phyloP scores from a whole-genome alignment of 2,329 filamentous ascomycete genomes.

The Ophiostoma pallidulum region DNA sequence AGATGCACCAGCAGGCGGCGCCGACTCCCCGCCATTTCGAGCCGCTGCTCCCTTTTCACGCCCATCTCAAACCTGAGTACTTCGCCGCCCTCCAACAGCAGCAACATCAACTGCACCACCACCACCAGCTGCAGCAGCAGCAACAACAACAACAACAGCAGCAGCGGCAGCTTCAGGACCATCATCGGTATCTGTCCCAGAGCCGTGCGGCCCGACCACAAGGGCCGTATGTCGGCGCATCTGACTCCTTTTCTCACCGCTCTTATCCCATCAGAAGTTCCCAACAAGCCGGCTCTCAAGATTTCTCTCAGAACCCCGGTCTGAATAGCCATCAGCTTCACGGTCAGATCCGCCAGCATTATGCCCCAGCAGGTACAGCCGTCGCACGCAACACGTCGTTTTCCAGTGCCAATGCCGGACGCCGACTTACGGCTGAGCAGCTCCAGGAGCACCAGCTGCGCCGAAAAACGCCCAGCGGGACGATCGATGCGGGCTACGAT shows the following conservation, averaged over 20 bases:
- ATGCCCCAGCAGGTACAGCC: background rate
- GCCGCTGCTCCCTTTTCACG: constrained; percentile 23
- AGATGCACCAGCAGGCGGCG: constrained; percentile 41
- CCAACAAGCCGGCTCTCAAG: constrained; percentile 21
- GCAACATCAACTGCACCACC: constrained; percentile 15
- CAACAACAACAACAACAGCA: constrained; percentile 10
- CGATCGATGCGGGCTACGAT: constrained; percentile 84
- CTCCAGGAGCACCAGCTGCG: constrained; percentile 66
- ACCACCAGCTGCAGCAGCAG: constrained; percentile 15
- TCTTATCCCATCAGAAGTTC: constrained; percentile 29
- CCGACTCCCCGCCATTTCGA: constrained; percentile 33
- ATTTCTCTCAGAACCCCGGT: constrained; percentile 18
- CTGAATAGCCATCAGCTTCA: constrained; percentile 18
- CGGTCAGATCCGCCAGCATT: constrained; percentile 7
- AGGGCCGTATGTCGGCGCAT: background rate
- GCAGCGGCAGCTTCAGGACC: constrained; percentile 8
- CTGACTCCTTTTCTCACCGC: constrained; percentile 21
- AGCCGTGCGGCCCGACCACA: constrained; percentile 8
- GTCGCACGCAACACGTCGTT: constrained; percentile 15
- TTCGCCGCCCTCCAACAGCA: constrained; percentile 18
- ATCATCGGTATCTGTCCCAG: constrained; percentile 12
- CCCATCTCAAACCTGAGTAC: constrained; percentile 23
- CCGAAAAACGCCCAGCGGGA: constrained; percentile 91
- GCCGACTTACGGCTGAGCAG: constrained; percentile 19
- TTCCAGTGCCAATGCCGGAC: background rate